These are phyloP conservation scores for Cryomyces minteri DNA, from an alignment of 495 filamentous ascomycete species.

Conservation along the genomic window DNA sequence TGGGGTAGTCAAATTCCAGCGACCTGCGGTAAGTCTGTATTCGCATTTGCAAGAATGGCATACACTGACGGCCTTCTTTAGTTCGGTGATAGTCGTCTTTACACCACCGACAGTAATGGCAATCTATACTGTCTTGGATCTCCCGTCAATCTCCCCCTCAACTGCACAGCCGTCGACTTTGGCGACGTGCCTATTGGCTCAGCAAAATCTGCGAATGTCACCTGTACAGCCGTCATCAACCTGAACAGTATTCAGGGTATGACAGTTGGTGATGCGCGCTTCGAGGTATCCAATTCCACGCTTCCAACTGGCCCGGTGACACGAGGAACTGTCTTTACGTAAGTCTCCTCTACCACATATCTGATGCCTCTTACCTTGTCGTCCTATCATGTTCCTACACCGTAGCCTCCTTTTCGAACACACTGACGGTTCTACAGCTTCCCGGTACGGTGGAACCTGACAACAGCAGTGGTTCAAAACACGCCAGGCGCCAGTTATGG, in stretches of 20 bases:
- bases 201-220: slow-evolving; percentile 13
- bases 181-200: slow-evolving; percentile 21
- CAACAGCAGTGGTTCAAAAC: slow-evolving; percentile 17
- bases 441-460: slow-evolving; percentile 22
- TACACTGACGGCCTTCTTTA: too few relatives aligned
- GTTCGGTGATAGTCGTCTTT: slow-evolving; percentile 21
- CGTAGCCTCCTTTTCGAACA: too few relatives aligned
- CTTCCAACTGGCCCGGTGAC: slow-evolving; percentile 16
- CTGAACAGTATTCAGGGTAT: slow-evolving; percentile 18
- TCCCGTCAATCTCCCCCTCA: slow-evolving; percentile 22
- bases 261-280: slow-evolving; percentile 11
- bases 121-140: slow-evolving; percentile 21
- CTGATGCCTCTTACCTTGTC: too few relatives aligned
- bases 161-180: slow-evolving; percentile 23
- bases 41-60: too few relatives aligned
- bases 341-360: too few relatives aligned
- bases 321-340: slow-evolving; percentile 16
- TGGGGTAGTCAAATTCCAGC: slow-evolving; percentile 21
- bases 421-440: too few relatives aligned
- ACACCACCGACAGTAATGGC: slow-evolving; percentile 16
- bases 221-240: slow-evolving; percentile 19
- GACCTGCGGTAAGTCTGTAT: too few relatives aligned
- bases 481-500: slow-evolving; percentile 14
- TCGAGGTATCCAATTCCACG: slow-evolving; percentile 15
- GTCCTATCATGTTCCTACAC: too few relatives aligned